Base-by-base conservation (phyloP, 1,284 basidiomycete species). In the Cryptococcus deneoformans region DNA sequence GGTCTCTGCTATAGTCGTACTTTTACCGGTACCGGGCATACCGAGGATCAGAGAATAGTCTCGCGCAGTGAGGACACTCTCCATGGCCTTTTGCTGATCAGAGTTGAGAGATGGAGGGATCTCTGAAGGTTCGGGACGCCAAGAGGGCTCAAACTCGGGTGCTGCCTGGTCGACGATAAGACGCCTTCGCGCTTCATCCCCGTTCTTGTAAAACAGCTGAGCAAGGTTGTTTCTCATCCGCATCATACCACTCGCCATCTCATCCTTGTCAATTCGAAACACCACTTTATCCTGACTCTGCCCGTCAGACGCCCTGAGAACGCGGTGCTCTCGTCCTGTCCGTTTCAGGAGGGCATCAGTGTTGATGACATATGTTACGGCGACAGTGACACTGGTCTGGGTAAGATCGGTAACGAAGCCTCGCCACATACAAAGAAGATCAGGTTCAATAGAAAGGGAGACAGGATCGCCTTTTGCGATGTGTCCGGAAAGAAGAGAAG, bases 1-100 rank as follows among this genome's bases (percentile, higher is more conserved):
- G 45, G 97, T 83, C 44, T 91, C 87, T 0, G 90, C 90, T 54
- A 98, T 89, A 4, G 95, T 90, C 0, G 93, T 96, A 39, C 95
- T 97, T 79, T 99, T 99, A 8, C 95, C 95, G 2, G 96, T 98
- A 0, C 95, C 95, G 1, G 95, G 95, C 96, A 99, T 98, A 29
- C 95, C 96, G 5, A 98, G 82, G 37, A 99, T 84, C 47, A 98
- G 79, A 0, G 93, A 87, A 72, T 97, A 99, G 75, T 99, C 94
- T 59, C 85, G 80, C 0, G 95, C 90, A 2, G 81, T 79, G 14
- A 98, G 76, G 2, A 89, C 90, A 61, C 86, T 87, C 36, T 79
- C 74, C 71, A 97, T 83, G 0, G 93, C 94, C 2, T 75, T 75
- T 47, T 80, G 73, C 77, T 99, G 96, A 60, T 87, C 87, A 0